Evolutionary conservation across 257 asterid species (phyloP), one percentile per base, ranked within the genome.

Genomic region (Capsicum pubescens): DNA sequence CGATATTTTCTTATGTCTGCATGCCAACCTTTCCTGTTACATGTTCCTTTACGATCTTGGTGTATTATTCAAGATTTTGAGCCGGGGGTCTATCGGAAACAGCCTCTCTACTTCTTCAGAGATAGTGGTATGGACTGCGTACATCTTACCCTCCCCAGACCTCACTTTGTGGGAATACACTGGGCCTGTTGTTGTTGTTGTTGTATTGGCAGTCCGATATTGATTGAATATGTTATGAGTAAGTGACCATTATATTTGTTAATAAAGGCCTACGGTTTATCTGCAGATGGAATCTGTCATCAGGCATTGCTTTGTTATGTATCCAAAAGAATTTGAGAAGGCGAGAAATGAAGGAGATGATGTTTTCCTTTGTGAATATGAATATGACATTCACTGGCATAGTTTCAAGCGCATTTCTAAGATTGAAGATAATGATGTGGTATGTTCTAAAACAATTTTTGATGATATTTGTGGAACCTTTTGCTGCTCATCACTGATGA

Each of bases 311-410:
- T 88, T 4, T 86, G 97, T 93, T 50, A 90, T 94, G 97, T 86
- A 82, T 85, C 99, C 98, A 2, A 89, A 88, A 70, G 97, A 92
- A 46, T 93, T 88, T 86, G 86, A 92, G 82, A 91, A 88, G 82
- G 97, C 97, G 50, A 70, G 82, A 87, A 89, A 91, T 87, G 98
- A 86, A 2, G 98, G 99, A 77, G 99, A 96, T 88, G 98, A 94
- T 83, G 94, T 96, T 84, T 94, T 94, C 85, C 84, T 94, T n/a
- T 94, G 98, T 86, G 99, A 96, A 86, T 96, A 96, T 71, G 98
- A 96, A 84, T 94, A 96, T 77, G 98, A 94, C 66, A 83, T 92
- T 56, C 90, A 67, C 26, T 96, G 97, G 97, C 94, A 90, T 76
- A 94, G 92, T 86, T 96, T 94, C 93, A 96, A 94, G 89, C 95